Percentiles rank a stretch among this genome's conserved stretches.
Evolutionary conservation across 495 filamentous ascomycete genomes (phyloP).

Genomic region (Letharia columbiana): DNA sequence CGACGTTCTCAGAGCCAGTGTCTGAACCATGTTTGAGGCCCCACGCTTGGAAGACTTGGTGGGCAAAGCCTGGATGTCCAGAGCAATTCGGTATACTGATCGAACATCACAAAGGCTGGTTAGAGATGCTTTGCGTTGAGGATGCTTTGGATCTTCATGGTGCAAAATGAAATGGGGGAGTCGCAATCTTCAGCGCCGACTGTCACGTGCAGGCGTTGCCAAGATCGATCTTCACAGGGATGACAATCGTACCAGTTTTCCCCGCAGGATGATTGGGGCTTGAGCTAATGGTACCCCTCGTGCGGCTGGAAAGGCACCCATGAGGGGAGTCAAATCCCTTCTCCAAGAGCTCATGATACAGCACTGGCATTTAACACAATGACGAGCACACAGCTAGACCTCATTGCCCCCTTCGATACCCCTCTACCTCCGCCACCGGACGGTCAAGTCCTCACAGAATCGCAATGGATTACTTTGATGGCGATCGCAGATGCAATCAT

Average conservation of each 20-base stretch:
- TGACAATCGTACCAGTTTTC: background rate
- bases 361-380: conserved; percentile 6
- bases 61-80: too few relatives aligned
- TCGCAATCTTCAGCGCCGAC: too few relatives aligned
- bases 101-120: too few relatives aligned
- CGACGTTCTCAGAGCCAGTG: too few relatives aligned
- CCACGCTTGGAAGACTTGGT: too few relatives aligned
- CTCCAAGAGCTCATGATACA: background rate
- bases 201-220: too few relatives aligned
- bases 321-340: background rate
- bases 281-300: background rate
- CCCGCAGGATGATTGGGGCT: background rate
- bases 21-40: too few relatives aligned
- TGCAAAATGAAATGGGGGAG: too few relatives aligned
- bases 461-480: conserved; percentile 50
- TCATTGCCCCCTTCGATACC: conserved; percentile 34
- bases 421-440: conserved; percentile 36
- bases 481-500: conserved; percentile 48
- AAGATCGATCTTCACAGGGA: background rate
- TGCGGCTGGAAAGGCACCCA: background rate
- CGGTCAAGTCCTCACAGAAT: conserved; percentile 36
- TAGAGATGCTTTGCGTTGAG: too few relatives aligned
- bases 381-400: conserved; percentile 21
- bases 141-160: too few relatives aligned
- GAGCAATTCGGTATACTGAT: too few relatives aligned